Conservation (phyloP, 1,139 yeast species). For the Pichia sp. region DNA sequence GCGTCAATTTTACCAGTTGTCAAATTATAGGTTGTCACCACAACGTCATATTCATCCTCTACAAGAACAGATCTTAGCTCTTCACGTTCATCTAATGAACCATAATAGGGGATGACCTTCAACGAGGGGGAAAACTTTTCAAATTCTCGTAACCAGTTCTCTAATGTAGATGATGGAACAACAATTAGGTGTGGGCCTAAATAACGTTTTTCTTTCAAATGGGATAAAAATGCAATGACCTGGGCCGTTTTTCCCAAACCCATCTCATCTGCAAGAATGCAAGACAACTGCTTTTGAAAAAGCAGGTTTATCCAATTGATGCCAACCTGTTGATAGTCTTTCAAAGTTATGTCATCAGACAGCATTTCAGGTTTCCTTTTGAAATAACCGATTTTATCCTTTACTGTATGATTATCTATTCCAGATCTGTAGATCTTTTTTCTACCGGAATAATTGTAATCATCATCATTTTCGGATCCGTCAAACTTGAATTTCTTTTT, state of each 20-base stretch:
- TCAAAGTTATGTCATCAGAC: constrained; percentile 60
- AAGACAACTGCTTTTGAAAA: constrained; percentile 73
- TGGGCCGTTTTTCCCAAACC: constrained; percentile 96
- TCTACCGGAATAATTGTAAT: constrained; percentile 2
- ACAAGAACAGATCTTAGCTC: constrained; percentile 69
- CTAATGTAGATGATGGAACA: constrained; percentile 94
- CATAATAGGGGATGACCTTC: constrained; percentile 88
- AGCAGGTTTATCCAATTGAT: constrained; percentile 85
- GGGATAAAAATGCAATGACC: constrained; percentile 88
- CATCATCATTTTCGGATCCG: constrained; percentile 22
- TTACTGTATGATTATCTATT: constrained; percentile 9
- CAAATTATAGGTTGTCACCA: constrained; percentile 88
- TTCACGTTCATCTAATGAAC: constrained; percentile 77
- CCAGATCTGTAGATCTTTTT: constrained; percentile 12
- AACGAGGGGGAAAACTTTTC: constrained; percentile 79
- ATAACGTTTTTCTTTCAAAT: constrained; percentile 59
- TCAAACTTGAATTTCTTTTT: constrained; percentile 19
- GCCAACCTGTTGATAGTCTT: constrained; percentile 92
- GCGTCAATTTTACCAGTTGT: constrained; percentile 82
- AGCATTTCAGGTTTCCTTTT: constrained; percentile 66
- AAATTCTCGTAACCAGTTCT: constrained; percentile 96
- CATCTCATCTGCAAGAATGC: constrained; percentile 97
- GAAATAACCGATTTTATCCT: constrained; percentile 43
- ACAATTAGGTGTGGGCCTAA: constrained; percentile 78
- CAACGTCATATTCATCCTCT: constrained; percentile 69